Evolutionary conservation across 352 stramenopile genomes (phyloP).

Genomic region (Globisporangium spiculum): DNA sequence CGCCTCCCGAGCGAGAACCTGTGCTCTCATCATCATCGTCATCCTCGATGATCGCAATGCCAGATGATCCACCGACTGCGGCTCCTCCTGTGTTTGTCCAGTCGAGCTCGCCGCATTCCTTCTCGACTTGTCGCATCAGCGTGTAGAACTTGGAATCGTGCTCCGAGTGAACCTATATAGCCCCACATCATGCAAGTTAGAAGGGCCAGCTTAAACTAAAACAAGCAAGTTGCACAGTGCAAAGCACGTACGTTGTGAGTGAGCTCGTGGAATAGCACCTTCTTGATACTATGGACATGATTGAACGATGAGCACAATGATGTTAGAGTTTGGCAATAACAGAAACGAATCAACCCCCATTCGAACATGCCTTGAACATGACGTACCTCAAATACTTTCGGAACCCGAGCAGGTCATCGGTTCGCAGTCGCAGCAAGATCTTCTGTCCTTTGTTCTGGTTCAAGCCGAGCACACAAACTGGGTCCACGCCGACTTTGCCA

Average conservation of each 20-base stretch:
- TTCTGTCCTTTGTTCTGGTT: conserved; percentile 95
- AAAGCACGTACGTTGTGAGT: conserved; percentile 85
- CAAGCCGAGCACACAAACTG: conserved; percentile 89
- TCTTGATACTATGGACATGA: conserved; percentile 71
- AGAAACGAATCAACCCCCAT: background rate
- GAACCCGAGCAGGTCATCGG: conserved; percentile 93
- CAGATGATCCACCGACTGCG: conserved; percentile 29
- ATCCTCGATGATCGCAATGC: conserved; percentile 16
- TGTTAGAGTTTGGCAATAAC: background rate
- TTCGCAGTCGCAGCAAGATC: conserved; percentile 93
- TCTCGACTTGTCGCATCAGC: conserved; percentile 77
- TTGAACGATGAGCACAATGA: background rate
- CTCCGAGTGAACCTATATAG: conserved; percentile 57
- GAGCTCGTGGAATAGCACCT: conserved; percentile 94
- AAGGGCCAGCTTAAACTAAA: background rate
- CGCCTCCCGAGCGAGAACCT: conserved; percentile 10
- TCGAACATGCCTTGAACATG: background rate
- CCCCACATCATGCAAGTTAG: background rate
- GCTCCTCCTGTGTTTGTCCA: conserved; percentile 52
- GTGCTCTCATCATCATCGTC: conserved; percentile 6
- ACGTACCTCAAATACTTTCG: conserved; percentile 79
- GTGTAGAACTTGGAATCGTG: conserved; percentile 82
- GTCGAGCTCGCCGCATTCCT: conserved; percentile 67
- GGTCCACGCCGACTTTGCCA: conserved; percentile 87
- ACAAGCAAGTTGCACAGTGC: background rate